Conservation (phyloP, 768 basidiomycete genomes). For the Pleurotus cornucopiae region DNA sequence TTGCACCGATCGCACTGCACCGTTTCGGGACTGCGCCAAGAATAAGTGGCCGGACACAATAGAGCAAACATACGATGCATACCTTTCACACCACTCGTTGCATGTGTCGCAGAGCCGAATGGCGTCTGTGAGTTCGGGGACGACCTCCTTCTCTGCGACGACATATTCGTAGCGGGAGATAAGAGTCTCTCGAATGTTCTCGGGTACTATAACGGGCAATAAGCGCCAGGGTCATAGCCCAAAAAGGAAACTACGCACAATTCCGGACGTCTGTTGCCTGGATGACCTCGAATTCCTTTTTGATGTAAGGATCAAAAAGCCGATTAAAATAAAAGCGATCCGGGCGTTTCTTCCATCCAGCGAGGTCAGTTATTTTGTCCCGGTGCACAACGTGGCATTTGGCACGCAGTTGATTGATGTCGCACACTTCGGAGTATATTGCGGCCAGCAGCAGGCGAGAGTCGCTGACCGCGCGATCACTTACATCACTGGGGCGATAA, state of each 20-base stretch:
- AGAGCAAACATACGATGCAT: slow-evolving; percentile 24
- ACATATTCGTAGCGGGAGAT: slow-evolving; percentile 89
- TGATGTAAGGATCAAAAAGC: slow-evolving; percentile 96
- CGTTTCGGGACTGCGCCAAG: slow-evolving; percentile 59
- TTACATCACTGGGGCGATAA: slow-evolving; percentile 95
- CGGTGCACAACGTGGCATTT: slow-evolving; percentile 93
- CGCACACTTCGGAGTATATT: slow-evolving; percentile 95
- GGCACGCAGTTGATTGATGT: slow-evolving; percentile 88
- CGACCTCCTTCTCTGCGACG: slow-evolving; percentile 89
- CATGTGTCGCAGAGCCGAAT: slow-evolving; percentile 86
- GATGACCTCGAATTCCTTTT: slow-evolving; percentile 96
- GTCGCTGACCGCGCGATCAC: slow-evolving; percentile 86
- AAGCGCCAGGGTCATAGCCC: not conserved
- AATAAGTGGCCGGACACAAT: slow-evolving; percentile 14
- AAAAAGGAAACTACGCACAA: slow-evolving; percentile 48
- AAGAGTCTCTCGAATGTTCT: slow-evolving; percentile 73
- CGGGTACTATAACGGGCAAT: slow-evolving; percentile 54
- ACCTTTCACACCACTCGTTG: slow-evolving; percentile 86
- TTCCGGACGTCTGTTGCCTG: slow-evolving; percentile 84
- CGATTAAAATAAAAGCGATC: slow-evolving; percentile 97
- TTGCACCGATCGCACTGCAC: slow-evolving; percentile 92
- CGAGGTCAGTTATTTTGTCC: slow-evolving; percentile 91
- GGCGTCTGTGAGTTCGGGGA: slow-evolving; percentile 83
- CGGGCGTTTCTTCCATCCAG: slow-evolving; percentile 89
- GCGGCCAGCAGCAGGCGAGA: slow-evolving; percentile 90